phyloP scores from a whole-genome alignment of 2,329 filamentous ascomycete genomes.

The Aureobasidium zeae region DNA sequence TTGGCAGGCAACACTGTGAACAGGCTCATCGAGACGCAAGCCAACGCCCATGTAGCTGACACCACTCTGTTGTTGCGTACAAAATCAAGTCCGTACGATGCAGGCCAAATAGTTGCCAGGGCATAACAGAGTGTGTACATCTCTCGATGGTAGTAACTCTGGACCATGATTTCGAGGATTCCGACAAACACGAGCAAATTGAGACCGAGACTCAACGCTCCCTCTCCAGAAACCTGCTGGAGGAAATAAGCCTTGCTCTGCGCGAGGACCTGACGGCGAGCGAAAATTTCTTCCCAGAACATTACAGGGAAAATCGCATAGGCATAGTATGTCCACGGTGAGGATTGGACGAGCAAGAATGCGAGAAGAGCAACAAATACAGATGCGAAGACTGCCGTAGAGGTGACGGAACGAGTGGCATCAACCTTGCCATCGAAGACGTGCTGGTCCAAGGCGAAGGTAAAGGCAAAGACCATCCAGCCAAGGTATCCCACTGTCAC shows the following conservation, averaged over 20 bases:
- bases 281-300: slow-evolving; percentile 95
- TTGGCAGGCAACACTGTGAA: slow-evolving; percentile 84
- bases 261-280: slow-evolving; percentile 58
- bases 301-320: slow-evolving; percentile 88
- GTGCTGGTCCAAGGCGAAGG: slow-evolving; percentile 79
- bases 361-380: slow-evolving; percentile 67
- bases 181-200: slow-evolving; percentile 60
- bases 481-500: slow-evolving; percentile 87
- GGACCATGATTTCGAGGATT: slow-evolving; percentile 67
- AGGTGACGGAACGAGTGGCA: slow-evolving; percentile 52
- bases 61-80: slow-evolving; percentile 56
- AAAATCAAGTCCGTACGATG: slow-evolving; percentile 64
- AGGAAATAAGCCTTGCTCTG: slow-evolving; percentile 62
- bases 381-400: slow-evolving; percentile 62
- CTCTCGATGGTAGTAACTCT: slow-evolving; percentile 86
- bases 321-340: slow-evolving; percentile 74
- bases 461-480: slow-evolving; percentile 89
- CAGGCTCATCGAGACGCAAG: slow-evolving; percentile 73
- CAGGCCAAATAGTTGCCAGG: slow-evolving; percentile 68
- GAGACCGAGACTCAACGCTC: slow-evolving; percentile 50
- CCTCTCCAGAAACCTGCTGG: slow-evolving; percentile 52
- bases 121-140: slow-evolving; percentile 75
- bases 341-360: slow-evolving; percentile 68
- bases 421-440: slow-evolving; percentile 64
- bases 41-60: slow-evolving; percentile 61